Conservation (phyloP, 2,329 filamentous ascomycete species). For the Cercospora citrullina region DNA sequence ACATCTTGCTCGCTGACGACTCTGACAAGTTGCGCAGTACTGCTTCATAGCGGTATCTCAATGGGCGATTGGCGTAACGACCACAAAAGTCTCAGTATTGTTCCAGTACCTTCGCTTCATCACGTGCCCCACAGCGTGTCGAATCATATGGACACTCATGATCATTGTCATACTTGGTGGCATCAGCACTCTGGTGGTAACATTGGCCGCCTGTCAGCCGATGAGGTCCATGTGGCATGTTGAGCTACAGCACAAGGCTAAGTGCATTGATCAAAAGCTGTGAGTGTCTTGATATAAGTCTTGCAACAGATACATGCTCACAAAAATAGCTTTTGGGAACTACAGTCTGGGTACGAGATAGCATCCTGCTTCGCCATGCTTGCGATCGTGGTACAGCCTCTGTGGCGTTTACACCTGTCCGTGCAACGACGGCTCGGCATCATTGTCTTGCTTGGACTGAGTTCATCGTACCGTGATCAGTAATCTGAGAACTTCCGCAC, state of each 20-base stretch:
- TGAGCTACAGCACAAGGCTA: background rate
- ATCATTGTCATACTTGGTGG: conserved; percentile 9
- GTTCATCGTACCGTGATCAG: background rate
- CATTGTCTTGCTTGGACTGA: conserved; percentile 17
- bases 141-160: conserved; percentile 16
- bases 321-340: conserved; percentile 12
- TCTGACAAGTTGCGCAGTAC: background rate
- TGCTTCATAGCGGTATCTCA: conserved; percentile 11
- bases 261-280: conserved; percentile 18
- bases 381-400: conserved; percentile 8
- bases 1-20: background rate
- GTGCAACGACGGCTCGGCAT: conserved; percentile 10
- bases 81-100: conserved; percentile 16
- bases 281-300: background rate
- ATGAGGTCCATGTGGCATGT: conserved; percentile 13
- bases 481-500: background rate
- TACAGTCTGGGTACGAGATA: conserved; percentile 14
- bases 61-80: conserved; percentile 11
- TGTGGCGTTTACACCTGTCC: conserved; percentile 16
- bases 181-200: conserved; percentile 12
- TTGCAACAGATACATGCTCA: background rate
- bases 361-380: conserved; percentile 17
- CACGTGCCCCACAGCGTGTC: background rate
- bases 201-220: conserved; percentile 14
- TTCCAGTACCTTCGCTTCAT: conserved; percentile 17